Percentiles rank a stretch among this genome's conserved stretches.
Conservation (phyloP, 441 rosid species). For the Cnidoscolus chayamansa region DNA sequence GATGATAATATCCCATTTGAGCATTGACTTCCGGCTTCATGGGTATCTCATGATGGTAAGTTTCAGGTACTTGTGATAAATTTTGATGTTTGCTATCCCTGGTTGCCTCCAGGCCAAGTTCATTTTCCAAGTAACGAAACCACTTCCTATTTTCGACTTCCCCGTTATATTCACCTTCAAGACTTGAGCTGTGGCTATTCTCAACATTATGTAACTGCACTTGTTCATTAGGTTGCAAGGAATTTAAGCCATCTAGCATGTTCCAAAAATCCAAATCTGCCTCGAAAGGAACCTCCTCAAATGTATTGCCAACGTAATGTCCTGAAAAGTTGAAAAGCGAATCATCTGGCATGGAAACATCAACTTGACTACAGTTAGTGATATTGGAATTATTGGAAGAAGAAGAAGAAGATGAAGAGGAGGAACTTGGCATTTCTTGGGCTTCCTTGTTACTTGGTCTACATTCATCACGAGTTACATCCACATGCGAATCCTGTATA, state of each 20-base stretch:
- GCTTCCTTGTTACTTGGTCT: conserved; percentile 6
- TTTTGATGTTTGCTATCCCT: conserved; percentile 25
- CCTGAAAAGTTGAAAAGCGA: conserved; percentile 27
- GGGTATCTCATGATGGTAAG: conserved; percentile 13
- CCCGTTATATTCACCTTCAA: conserved; percentile 23
- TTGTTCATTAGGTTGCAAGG: conserved; percentile 16
- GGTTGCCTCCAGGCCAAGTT: conserved; percentile 52
- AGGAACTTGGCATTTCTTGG: conserved; percentile 26
- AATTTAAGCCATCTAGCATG: conserved; percentile 50
- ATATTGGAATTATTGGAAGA: conserved; percentile 38
- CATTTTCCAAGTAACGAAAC: conserved; percentile 62
- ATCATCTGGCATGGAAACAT: conserved; percentile 29
- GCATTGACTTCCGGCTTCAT: conserved; percentile 23
- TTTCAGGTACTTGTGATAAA: conserved; percentile 19
- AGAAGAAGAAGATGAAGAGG: conserved; percentile 21
- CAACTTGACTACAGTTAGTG: conserved; percentile 22
- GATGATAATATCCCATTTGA: conserved; percentile 22
- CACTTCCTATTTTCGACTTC: conserved; percentile 47
- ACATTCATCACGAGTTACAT: no score
- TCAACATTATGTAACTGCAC: conserved; percentile 21
- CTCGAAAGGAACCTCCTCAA: conserved; percentile 65
- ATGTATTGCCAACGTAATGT: conserved; percentile 14
- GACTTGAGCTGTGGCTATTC: conserved; percentile 28
- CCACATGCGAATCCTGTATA: not conserved
- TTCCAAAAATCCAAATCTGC: conserved; percentile 68